Percentiles rank a stretch among this genome's conserved stretches.
Conservation (phyloP, 768 basidiomycete species). For the Royoungia palumana region DNA sequence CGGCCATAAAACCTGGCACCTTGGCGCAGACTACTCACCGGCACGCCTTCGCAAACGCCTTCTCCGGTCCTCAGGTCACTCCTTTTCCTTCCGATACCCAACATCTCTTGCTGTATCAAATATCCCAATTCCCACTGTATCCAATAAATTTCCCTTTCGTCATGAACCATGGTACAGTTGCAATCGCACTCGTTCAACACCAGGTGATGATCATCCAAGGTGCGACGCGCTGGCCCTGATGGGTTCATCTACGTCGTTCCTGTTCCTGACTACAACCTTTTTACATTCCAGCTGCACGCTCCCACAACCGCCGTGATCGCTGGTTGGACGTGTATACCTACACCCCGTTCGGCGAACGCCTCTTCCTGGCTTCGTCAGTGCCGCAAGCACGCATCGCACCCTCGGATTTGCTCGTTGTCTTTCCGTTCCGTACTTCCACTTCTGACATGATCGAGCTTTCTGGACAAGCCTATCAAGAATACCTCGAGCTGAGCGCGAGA, state of each 20-base stretch:
- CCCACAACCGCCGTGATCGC: constrained; percentile 52
- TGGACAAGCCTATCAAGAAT: constrained; percentile 55
- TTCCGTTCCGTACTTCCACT: constrained; percentile 35
- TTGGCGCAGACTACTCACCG: not conserved
- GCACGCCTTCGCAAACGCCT: constrained; percentile 1
- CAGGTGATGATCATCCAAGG: constrained; percentile 70
- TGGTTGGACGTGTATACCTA: constrained; percentile 67
- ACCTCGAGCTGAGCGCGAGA: constrained; percentile 48
- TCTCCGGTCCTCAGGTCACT: not conserved
- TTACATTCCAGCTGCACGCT: constrained; percentile 45
- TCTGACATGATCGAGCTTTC: constrained; percentile 66
- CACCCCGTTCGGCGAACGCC: constrained; percentile 58
- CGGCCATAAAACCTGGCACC: constrained; percentile 20
- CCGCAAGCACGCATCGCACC: constrained; percentile 61
- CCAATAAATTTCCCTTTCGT: constrained; percentile 1
- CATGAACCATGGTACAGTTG: constrained; percentile 56
- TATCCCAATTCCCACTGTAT: constrained; percentile 13
- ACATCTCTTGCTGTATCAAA: constrained; percentile 18
- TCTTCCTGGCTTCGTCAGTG: constrained; percentile 59
- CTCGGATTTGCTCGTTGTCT: constrained; percentile 56
- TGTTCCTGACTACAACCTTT: too few relatives aligned
- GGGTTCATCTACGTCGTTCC: not conserved
- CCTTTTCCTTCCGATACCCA: not conserved
- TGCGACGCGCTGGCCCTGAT: constrained; percentile 21
- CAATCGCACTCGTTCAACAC: constrained; percentile 65